Evolutionary conservation across 2,329 filamentous ascomycete genomes (phyloP), one percentile per base, ranked within the genome.

Genomic region (Alternaria gaisen): DNA sequence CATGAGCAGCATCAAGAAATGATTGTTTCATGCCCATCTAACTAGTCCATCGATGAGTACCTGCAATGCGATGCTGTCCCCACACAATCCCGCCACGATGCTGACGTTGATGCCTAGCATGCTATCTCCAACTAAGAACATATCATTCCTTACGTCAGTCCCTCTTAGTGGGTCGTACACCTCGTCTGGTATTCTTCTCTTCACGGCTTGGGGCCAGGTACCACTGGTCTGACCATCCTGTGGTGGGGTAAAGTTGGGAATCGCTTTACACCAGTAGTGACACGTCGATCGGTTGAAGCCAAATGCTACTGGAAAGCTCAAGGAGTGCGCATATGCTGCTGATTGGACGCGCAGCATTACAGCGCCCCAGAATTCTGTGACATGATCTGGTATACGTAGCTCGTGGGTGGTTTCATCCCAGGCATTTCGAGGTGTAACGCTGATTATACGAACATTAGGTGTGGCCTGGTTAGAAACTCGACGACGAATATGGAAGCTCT

Each of bases 261-360:
- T 48, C 0, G 58, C 64, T 56, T 68, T 72, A 32, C 68, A 69
- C 70, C 69, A 73, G 46, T 72, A 73, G 24, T 72, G 65, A 22
- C 63, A 69, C 2, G 56, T 70, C 1, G 54, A 56, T n/a, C 66
- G 57, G 46, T 72, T 62, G 28, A 72, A 67, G 0, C 69, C 70
- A 36, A 72, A 63, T 0, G 71, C 61, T 18, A 73, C 63, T 3
- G 69, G 64, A 18, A 71, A 72, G 8, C 28, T 59, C 2, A 68
- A 52, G 1, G 65, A 67, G n/a, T 65, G 59, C 8, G 62, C 64
- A 18, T 70, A 67, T 1, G 47, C 40, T 12, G 63, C 61, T 16
- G 64, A 66, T 26, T 72, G 65, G 3, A 67, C 65, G 2, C 63
- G 64, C 1, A 72, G 50, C 4, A 71, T 44, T 9, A 72, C 40